Conservation (phyloP, 352 stramenopile genomes). For the Phytophthora megakarya region DNA sequence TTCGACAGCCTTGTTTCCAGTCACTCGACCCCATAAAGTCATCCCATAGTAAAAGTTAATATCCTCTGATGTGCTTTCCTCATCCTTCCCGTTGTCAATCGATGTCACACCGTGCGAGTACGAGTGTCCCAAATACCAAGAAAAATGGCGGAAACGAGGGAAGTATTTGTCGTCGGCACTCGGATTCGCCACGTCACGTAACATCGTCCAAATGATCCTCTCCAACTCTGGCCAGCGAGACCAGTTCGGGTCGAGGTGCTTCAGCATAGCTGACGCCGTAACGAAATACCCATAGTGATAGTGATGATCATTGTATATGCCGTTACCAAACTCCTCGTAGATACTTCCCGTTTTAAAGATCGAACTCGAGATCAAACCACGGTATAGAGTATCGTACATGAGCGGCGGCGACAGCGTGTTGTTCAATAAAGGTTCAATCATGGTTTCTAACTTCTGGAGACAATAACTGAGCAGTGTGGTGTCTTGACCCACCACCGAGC, state of each 20-base stretch:
- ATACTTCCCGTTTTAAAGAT: conserved; percentile 54
- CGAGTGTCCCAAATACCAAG: conserved; percentile 79
- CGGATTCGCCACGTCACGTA: conserved; percentile 77
- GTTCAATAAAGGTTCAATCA: conserved; percentile 63
- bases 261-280: conserved; percentile 61
- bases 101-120: conserved; percentile 71
- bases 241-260: conserved; percentile 68
- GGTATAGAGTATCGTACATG: conserved; percentile 73
- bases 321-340: conserved; percentile 77
- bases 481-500: conserved; percentile 49
- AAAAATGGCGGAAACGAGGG: conserved; percentile 75
- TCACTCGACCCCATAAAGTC: conserved; percentile 72
- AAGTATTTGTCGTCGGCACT: conserved; percentile 58
- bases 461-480: conserved; percentile 51
- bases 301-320: conserved; percentile 85
- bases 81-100: conserved; percentile 69
- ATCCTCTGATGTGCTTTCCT: conserved; percentile 79
- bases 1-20: conserved; percentile 58
- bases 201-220: conserved; percentile 60
- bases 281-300: conserved; percentile 86
- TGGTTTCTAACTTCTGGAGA: conserved; percentile 57
- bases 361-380: conserved; percentile 51
- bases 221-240: conserved; percentile 58
- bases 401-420: conserved; percentile 57
- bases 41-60: conserved; percentile 86